A percentile compares a stretch with the other conserved stretches of the same genome.
Conservation (phyloP, 108 stramenopile genomes). For the Conticribra guillardii region DNA sequence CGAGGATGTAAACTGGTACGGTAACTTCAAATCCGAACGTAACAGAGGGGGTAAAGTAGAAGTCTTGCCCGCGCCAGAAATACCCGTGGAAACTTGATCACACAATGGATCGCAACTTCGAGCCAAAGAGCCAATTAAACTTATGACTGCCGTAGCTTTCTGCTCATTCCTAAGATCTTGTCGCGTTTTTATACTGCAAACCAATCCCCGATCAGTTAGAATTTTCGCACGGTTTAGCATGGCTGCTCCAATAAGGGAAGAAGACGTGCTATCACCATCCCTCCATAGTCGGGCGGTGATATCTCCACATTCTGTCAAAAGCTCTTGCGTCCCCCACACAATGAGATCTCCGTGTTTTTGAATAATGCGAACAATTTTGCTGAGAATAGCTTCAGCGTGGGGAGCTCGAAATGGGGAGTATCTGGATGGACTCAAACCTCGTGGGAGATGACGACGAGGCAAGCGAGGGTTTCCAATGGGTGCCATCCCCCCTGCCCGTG, state of each 20-base stretch:
- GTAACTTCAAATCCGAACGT: slow-evolving; percentile 75
- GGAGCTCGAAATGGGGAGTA: slow-evolving; percentile 33
- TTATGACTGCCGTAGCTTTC: slow-evolving; percentile 67
- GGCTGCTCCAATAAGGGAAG: slow-evolving; percentile 59
- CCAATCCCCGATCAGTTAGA: slow-evolving; percentile 53
- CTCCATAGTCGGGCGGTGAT: slow-evolving; percentile 66
- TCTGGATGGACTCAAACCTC: slow-evolving; percentile 1
- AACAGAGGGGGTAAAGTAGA: slow-evolving; percentile 69
- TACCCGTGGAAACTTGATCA: slow-evolving; percentile 56
- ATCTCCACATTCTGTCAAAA: slow-evolving; percentile 64
- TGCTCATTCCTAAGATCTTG: slow-evolving; percentile 71
- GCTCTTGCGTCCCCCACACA: slow-evolving; percentile 84
- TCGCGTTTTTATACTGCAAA: slow-evolving; percentile 70
- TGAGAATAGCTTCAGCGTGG: slow-evolving; percentile 52
- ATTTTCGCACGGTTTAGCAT: slow-evolving; percentile 69
- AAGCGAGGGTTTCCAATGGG: neutral
- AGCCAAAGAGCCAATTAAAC: slow-evolving; percentile 69
- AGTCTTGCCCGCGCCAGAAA: slow-evolving; percentile 51
- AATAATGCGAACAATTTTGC: slow-evolving; percentile 59
- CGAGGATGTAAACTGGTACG: slow-evolving; percentile 61
- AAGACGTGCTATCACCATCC: slow-evolving; percentile 74
- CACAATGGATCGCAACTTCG: slow-evolving; percentile 83
- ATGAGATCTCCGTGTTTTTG: slow-evolving; percentile 74
- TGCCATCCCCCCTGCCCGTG: neutral
- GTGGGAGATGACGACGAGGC: slow-evolving; percentile 6